Percentiles rank a stretch among this genome's conserved stretches.
Conservation (phyloP, 495 filamentous ascomycete species). For the Geoglossum glabrum region DNA sequence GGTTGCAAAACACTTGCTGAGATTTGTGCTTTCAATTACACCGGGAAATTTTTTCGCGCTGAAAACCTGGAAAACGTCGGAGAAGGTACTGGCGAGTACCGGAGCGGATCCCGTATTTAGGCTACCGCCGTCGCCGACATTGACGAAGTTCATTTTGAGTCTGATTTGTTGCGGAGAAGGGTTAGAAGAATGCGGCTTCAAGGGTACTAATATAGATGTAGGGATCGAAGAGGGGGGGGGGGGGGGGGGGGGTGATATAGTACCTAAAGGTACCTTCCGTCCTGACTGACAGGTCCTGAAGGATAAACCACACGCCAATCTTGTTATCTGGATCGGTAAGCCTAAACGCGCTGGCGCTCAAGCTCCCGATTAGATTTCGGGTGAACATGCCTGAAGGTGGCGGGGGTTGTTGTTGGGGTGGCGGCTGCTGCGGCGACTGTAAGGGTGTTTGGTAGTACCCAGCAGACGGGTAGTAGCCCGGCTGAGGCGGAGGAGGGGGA, state of each 20-base stretch:
- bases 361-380: constrained; percentile 81
- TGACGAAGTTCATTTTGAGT: constrained; percentile 64
- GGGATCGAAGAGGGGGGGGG: neutral
- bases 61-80: constrained; percentile 80
- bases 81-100: constrained; percentile 74
- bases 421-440: constrained; percentile 8
- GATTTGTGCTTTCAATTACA: constrained; percentile 79
- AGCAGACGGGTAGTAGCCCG: constrained; percentile 19
- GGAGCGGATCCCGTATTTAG: constrained; percentile 68
- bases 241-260: too few relatives aligned
- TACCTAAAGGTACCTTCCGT: constrained; percentile 86
- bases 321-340: constrained; percentile 65
- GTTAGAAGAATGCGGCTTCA: neutral
- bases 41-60: constrained; percentile 96
- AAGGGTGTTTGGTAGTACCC: constrained; percentile 17
- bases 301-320: constrained; percentile 89
- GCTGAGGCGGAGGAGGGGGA: constrained; percentile 20
- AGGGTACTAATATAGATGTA: neutral
- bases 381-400: constrained; percentile 79
- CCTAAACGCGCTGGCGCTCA: constrained; percentile 76
- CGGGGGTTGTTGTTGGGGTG: constrained; percentile 18
- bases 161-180: constrained; percentile 16
- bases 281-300: constrained; percentile 86
- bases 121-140: constrained; percentile 39
- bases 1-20: constrained; percentile 83